Conservation (phyloP, 2,329 filamentous ascomycete genomes). For the Lanzia echinophila region DNA sequence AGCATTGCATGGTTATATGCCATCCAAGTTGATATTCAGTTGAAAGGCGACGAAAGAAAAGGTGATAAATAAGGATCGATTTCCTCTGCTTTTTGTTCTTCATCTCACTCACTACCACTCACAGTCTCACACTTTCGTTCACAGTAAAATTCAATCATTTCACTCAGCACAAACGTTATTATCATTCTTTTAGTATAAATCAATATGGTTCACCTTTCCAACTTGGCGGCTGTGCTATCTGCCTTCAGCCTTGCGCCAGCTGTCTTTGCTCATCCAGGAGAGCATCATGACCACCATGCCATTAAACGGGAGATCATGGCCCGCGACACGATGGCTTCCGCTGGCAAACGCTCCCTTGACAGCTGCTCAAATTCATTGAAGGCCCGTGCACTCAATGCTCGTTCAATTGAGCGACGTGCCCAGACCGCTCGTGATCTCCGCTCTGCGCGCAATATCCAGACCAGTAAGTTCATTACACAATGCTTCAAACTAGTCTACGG, state of each 20-base stretch:
- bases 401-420: conserved; percentile 30
- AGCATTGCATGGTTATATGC: not conserved
- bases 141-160: not conserved
- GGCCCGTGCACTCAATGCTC: conserved; percentile 29
- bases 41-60: not conserved
- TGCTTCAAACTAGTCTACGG: not conserved
- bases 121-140: not conserved
- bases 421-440: conserved; percentile 24
- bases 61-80: not conserved
- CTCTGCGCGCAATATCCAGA: conserved; percentile 1
- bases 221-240: not conserved
- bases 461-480: not conserved
- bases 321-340: conserved; percentile 6
- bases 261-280: conserved; percentile 8
- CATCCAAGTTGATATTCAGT: not conserved
- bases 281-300: conserved; percentile 3
- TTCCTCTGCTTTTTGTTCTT: not conserved
- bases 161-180: no score
- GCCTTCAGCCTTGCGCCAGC: not conserved
- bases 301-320: conserved; percentile 7
- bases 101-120: not conserved
- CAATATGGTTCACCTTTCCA: conserved; percentile 8
- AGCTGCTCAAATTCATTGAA: conserved; percentile 32
- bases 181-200: not conserved
- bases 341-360: conserved; percentile 19